Base-by-base conservation (phyloP, 768 basidiomycete species). In the Floccularia luteovirens region DNA sequence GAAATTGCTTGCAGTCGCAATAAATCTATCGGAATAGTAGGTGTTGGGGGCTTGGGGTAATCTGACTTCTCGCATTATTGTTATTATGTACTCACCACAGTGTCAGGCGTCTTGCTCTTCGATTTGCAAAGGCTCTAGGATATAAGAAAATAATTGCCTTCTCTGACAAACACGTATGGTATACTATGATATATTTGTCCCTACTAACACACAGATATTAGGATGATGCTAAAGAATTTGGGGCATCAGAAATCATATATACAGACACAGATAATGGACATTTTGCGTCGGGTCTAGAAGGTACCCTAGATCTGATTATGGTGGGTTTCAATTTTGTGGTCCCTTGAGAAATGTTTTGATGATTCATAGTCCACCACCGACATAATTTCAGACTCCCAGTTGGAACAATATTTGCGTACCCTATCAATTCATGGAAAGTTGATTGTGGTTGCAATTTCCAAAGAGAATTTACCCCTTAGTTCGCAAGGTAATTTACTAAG, bases 11-110 rank as follows among this genome's bases (percentile, higher is more conserved):
- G n/a, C n/a, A n/a, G n/a, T n/a, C n/a, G 76, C 1, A 80, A 79
- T 31, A 79, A 75, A 60, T 70, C 67, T 44, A 74, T 85, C 47
- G 82, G 79, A 31, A 57, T 85, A 31, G 62, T 83, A 45, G 80
- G 81, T 31, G 69, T 85, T 25, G 80, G 80, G 25, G 80, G 79
- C 14, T 61, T 81, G 14, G 74, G 72, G 62, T 62, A 33, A 20
- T 51, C 34, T 24, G 28, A n/a, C 41, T 11, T 6, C 36, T 16
- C 1, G 1, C 5, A 6, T 25, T 3, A 28, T 23, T 21, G 10
- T 14, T 2, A 20, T 2, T 13, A 10, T 31, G 24, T 32, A 13
- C 24, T 23, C 3, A 19, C 12, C 20, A 12, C 23, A 20, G 19
- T 11, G 2, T 1, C 31, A 63, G 61, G 4, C 63, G 64, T 41